Evolutionary conservation across 495 filamentous ascomycete genomes (phyloP), one percentile per base, ranked within the genome.

Genomic region (Hypoxylon crocopeplum): DNA sequence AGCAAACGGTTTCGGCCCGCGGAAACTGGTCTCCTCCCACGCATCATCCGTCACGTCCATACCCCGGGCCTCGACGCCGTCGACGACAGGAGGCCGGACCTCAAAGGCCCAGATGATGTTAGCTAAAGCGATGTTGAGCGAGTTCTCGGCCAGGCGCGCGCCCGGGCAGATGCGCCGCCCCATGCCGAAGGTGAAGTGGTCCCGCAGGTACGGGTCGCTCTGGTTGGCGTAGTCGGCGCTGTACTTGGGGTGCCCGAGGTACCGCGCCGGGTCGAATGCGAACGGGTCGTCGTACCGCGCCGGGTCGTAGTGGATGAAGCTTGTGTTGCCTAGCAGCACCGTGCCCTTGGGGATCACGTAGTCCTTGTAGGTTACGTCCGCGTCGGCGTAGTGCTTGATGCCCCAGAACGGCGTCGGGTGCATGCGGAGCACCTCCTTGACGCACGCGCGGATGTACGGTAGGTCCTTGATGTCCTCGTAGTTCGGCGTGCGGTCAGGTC

Each of bases 351-450:
- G 32, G 32, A 34, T 34, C 32, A 34, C 32, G 32, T 34, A 34
- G 32, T 34, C 12, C 32, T 34, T 34, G 32, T 34, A 34, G 7
- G 32, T 34, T 12, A 34, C 32, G 12, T 34, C 32, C 12, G 32
- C 32, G 32, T 34, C 32, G 7, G 32, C 32, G 32, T 34, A 34
- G 32, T 34, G 32, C 32, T 34, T 34, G 32, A 34, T 34, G 32
- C 32, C 32, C 32, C 32, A 34, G 32, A 34, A 34, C 32, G 32
- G 32, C 32, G 32, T 77, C 15, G 81, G 81, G 13, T 78, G 62
- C 78, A 80, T 81, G 47, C 81, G 73, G n/a, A 84, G 69, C 19
- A 74, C 72, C 62, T 83, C 81, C 58, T 79, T 82, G 40, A 75
- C 71, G 10, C 79, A 61, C 0, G 72, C 72, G 3, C 42, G 50